Base-by-base conservation (phyloP, 805 yeast genomes). In the Pichia occidentalis region DNA sequence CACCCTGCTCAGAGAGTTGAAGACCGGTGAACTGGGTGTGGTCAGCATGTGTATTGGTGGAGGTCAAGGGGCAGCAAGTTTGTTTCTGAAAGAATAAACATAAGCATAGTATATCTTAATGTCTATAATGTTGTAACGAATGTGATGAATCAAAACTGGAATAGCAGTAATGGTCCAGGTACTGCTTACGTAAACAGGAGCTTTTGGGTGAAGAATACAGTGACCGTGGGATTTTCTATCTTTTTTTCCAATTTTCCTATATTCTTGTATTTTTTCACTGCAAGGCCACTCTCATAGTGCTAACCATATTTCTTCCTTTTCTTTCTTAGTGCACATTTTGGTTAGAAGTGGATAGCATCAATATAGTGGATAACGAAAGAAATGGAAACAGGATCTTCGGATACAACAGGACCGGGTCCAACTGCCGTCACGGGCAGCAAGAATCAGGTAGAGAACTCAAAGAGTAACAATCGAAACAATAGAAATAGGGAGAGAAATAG, bases 11-110 rank as follows among this genome's bases (percentile, higher is more conserved):
- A 73, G 88, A 52, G 90, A 86, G 66, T 71, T 88, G 53, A 64
- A 80, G 60, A 59, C 73, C 20, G 94, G 90, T 44, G 78, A 87
- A 66, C 64, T 87, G 47, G 97, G 97, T 48, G 80, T 90, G 37
- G 84, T 94, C 10, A 82, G 95, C 47, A 90, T 90, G 97, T 90
- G 97, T 68, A 80, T 90, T 48, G 97, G 97, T 54, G 86, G 97
- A 24, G 97, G 97, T 52, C 90, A 88, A 95, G 97, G 97, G 48
- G 96, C 97, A 24, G 97, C 97, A 33, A 82, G 90, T 11, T 68
- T 88, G 31, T 72, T 90, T 51, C 71, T 85, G 30, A 81, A 73
- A 53, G 97, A 90, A 67, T 86, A 70, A 57, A 26, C 6, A 14
- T 13, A 12, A n/a, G n/a, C 14, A 7, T 22, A 13, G 11, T 10